Base-by-base conservation (phyloP, 108 stramenopile genomes). In the Fragilariopsis cylindrus region DNA sequence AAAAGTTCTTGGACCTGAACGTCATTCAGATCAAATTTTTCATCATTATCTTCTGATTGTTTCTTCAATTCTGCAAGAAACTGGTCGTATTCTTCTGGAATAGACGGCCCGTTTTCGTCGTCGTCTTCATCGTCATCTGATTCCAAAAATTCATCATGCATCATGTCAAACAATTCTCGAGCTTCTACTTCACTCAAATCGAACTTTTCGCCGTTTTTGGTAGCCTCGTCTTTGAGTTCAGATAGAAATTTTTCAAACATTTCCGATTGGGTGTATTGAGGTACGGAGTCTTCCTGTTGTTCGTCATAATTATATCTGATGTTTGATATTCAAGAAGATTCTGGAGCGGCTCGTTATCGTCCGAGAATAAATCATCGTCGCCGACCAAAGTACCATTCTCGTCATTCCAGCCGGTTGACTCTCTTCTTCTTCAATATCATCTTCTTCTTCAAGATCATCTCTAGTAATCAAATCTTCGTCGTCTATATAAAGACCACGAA, bases 161-260 rank as follows among this genome's bases (percentile, higher is more conserved):
- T 84, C 82, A 85, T 81, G 1, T 72, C 60, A 68, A 84, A 91
- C 12, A 91, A 69, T 53, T 89, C 82, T 8, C 75, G 70, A 21
- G 85, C 80, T 70, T 89, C 90, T 58, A 80, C 85, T 52, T 86
- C 87, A 54, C 75, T 57, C 9, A 89, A 73, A 46, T 72, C 82
- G 54, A 84, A 76, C 39, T 80, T 81, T 60, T 76, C 78, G 13
- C 79, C 78, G 4, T 71, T 19, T 4, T 72, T 73, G 39, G 70
- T 74, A 49, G 85, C 84, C 18, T 85, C 87, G 60, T 72, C 67
- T 67, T 76, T 69, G 40, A 87, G 73, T 39, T 84, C 86, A 56
- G 80, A 58, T 72, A 81, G 76, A 53, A 91, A 76, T 54, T 75
- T 64, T 12, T 81, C 75, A 66, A 88, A 91, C 43, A 78, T 19